phyloP scores from a whole-genome alignment of 257 asterid species.

The Perilla frutescens region DNA sequence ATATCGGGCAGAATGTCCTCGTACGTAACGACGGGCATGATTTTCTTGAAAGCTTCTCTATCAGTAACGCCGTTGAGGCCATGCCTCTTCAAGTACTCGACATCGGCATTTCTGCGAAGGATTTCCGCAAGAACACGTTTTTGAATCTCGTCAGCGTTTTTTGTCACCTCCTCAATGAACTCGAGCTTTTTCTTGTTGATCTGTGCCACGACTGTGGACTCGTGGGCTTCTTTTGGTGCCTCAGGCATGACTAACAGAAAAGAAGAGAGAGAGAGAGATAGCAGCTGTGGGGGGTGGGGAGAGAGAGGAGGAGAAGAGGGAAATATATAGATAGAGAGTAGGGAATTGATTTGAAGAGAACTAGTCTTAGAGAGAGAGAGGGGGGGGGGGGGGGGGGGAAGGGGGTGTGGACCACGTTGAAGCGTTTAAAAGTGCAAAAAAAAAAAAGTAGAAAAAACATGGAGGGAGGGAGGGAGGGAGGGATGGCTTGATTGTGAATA shows the following conservation, averaged over 20 bases:
- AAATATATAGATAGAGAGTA: conserved; percentile 1
- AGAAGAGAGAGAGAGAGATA: conserved; percentile 14
- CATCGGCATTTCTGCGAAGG: conserved; percentile 52
- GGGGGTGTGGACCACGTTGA: conserved; percentile 39
- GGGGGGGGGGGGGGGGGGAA: neutral
- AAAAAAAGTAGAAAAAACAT: neutral
- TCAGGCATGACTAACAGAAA: conserved; percentile 55
- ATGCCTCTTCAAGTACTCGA: conserved; percentile 55
- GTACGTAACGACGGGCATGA: conserved; percentile 60
- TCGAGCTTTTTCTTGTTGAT: conserved; percentile 48
- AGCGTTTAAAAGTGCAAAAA: conserved; percentile 36
- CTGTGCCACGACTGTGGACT: conserved; percentile 28
- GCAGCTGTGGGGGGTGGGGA: conserved; percentile 5
- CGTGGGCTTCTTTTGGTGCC: conserved; percentile 46
- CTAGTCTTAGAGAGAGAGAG: neutral
- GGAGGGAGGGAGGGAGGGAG: conserved; percentile 22
- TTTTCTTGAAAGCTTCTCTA: conserved; percentile 54
- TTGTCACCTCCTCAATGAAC: conserved; percentile 68
- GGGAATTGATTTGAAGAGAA: neutral
- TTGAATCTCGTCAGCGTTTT: conserved; percentile 58
- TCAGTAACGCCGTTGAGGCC: conserved; percentile 52
- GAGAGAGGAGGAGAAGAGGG: conserved; percentile 4
- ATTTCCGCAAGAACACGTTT: conserved; percentile 55
- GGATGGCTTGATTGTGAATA: too few species aligned
- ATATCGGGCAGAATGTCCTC: conserved; percentile 69